phyloP scores from a whole-genome alignment of 345 rosid species.

The Acer saccharum region DNA sequence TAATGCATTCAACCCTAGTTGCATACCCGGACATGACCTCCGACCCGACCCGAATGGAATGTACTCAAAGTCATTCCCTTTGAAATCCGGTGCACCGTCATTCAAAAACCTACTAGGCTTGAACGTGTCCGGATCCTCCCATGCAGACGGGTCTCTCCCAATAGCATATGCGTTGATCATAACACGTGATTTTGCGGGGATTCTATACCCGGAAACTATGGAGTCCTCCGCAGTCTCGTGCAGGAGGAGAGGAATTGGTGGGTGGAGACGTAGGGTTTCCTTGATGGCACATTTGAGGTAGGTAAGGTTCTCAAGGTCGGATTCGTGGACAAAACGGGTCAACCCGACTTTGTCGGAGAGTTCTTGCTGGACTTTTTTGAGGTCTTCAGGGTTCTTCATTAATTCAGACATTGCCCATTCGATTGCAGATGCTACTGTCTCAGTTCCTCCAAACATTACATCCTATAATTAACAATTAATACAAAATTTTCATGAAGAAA shows the following conservation, averaged over 20 bases:
- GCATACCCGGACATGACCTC: constrained; percentile 85
- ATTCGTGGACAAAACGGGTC: constrained; percentile 54
- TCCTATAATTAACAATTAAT: constrained; percentile 27
- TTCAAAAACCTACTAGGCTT: constrained; percentile 58
- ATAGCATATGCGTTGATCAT: constrained; percentile 72
- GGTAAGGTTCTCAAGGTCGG: constrained; percentile 59
- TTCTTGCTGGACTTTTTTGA: constrained; percentile 55
- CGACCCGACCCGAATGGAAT: constrained; percentile 85
- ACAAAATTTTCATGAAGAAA: not conserved
- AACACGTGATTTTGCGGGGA: constrained; percentile 58
- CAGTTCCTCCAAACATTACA: constrained; percentile 70
- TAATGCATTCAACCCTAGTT: constrained; percentile 66
- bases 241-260: constrained; percentile 81
- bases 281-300: constrained; percentile 58
- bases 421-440: constrained; percentile 78
- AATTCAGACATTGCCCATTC: constrained; percentile 81
- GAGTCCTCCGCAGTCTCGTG: constrained; percentile 62
- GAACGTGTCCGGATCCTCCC: constrained; percentile 63
- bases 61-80: constrained; percentile 62
- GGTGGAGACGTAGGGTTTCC: constrained; percentile 75
- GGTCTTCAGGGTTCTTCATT: constrained; percentile 55
- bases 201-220: constrained; percentile 52
- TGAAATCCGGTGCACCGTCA: constrained; percentile 51
- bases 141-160: constrained; percentile 54
- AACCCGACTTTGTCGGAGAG: constrained; percentile 56